phyloP scores from a whole-genome alignment of 306 rosid genomes.

The Sicyos baderoa region DNA sequence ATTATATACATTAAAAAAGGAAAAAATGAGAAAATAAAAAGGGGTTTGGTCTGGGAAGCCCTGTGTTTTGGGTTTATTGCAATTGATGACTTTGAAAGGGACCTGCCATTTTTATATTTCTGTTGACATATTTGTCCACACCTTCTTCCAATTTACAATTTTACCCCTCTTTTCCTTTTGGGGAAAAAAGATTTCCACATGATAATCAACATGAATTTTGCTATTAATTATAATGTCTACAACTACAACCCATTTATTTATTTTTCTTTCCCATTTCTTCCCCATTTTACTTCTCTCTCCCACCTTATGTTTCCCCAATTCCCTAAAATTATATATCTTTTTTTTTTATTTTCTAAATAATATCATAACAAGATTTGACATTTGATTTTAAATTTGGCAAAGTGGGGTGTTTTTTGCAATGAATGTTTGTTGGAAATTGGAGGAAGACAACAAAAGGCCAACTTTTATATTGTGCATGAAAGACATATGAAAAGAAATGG shows the following conservation, averaged over 20 bases:
- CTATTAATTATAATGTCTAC: slow-evolving; percentile 14
- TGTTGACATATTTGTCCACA: slow-evolving; percentile 17
- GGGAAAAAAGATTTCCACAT: slow-evolving; percentile 15
- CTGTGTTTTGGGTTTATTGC: slow-evolving; percentile 20
- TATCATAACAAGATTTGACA: neutral
- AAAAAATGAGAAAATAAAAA: too few relatives aligned
- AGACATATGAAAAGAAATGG: neutral
- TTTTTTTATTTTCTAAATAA: too few relatives aligned
- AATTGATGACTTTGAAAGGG: slow-evolving; percentile 28
- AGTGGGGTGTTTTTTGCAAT: neutral
- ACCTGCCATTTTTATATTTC: slow-evolving; percentile 28
- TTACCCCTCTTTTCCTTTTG: neutral
- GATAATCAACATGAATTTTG: slow-evolving; percentile 14
- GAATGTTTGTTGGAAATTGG: neutral
- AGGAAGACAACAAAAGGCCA: slow-evolving; percentile 13
- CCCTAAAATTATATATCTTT: neutral
- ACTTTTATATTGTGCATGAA: slow-evolving; percentile 4
- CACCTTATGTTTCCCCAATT: too few relatives aligned
- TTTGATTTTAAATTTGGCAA: neutral
- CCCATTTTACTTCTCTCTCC: too few relatives aligned
- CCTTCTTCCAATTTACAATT: neutral
- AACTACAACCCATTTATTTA: neutral
- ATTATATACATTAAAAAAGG: too few relatives aligned
- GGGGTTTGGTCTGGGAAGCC: neutral
- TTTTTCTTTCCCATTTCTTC: neutral